A percentile compares a stretch with the other conserved stretches of the same genome.
Conservation (phyloP, 495 filamentous ascomycete genomes). For the Penicillium goetzii region DNA sequence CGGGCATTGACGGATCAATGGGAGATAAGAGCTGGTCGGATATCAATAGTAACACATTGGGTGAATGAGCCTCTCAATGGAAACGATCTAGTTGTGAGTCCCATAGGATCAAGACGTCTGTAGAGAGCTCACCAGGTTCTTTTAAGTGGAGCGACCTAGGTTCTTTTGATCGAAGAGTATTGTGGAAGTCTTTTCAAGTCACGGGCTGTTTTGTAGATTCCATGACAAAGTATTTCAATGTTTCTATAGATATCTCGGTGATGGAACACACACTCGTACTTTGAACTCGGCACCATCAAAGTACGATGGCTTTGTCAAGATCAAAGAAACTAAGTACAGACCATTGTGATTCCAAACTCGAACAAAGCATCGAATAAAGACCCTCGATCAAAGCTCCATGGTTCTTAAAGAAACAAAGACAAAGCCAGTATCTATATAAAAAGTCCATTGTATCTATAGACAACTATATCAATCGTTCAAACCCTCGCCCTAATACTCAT, state of each 20-base stretch:
- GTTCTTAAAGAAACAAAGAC: neutral
- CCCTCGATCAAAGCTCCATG: neutral
- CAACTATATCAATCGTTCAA: neutral
- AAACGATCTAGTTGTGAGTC: neutral
- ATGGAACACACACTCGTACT: neutral
- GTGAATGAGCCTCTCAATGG: neutral
- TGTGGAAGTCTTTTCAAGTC: neutral
- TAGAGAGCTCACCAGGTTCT: neutral
- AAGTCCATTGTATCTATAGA: neutral
- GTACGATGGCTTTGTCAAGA: neutral
- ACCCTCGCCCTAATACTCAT: neutral
- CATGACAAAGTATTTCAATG: too few species aligned
- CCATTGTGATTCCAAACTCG: neutral
- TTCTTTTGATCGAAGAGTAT: neutral
- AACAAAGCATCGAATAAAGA: conserved; percentile 2
- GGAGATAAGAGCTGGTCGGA: neutral
- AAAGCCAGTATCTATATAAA: neutral
- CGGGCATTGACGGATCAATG: neutral
- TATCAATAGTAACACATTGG: neutral
- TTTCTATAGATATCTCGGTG: neutral
- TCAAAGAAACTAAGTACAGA: neutral
- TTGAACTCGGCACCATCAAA: neutral
- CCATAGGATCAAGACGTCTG: neutral
- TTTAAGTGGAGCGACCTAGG: neutral
- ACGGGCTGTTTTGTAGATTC: neutral